A percentile compares a stretch with the other conserved stretches of the same genome.
phyloP scores from a whole-genome alignment of 2,329 filamentous ascomycete genomes.

The Periconia macrospinosa region DNA sequence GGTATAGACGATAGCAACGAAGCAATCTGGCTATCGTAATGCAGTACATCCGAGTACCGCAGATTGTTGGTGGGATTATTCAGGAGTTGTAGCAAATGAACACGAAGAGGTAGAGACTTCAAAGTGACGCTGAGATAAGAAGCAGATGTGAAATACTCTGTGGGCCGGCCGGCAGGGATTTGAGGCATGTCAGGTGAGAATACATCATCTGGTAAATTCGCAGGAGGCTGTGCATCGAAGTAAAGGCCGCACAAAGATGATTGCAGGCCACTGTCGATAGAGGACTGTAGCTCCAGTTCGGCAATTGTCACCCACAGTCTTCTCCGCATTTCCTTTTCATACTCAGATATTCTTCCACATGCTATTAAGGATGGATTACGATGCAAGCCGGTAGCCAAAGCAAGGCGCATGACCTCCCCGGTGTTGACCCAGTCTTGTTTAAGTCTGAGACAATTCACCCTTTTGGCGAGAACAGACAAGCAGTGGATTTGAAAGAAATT shows the following conservation, averaged over 20 bases:
- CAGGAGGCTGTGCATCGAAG: conserved; percentile 53
- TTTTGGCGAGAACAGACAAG: conserved; percentile 54
- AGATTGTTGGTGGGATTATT: conserved; percentile 34
- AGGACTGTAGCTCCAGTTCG: conserved; percentile 59
- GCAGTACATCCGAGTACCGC: conserved; percentile 35
- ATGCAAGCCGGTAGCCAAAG: conserved; percentile 58
- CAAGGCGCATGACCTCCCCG: conserved; percentile 55
- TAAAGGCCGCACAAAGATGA: conserved; percentile 46
- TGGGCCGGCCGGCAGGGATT: conserved; percentile 24
- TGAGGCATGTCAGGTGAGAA: conserved; percentile 35
- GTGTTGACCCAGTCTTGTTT: conserved; percentile 58
- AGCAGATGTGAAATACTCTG: conserved; percentile 32
- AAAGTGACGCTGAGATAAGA: conserved; percentile 29
- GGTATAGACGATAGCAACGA: conserved; percentile 24
- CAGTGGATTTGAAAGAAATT: conserved; percentile 55
- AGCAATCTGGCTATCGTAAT: conserved; percentile 35
- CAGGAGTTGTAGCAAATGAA: conserved; percentile 34
- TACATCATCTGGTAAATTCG: conserved; percentile 56
- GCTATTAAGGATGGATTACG: conserved; percentile 47
- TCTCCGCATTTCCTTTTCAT: conserved; percentile 57
- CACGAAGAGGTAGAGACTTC: conserved; percentile 33
- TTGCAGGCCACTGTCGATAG: conserved; percentile 58
- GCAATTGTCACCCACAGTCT: conserved; percentile 61
- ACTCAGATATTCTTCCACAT: conserved; percentile 37
- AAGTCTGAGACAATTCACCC: conserved; percentile 54